These are phyloP conservation scores for Mariannaea elegans DNA, from an alignment of 2,329 filamentous ascomycete species.

Conservation along the genomic window DNA sequence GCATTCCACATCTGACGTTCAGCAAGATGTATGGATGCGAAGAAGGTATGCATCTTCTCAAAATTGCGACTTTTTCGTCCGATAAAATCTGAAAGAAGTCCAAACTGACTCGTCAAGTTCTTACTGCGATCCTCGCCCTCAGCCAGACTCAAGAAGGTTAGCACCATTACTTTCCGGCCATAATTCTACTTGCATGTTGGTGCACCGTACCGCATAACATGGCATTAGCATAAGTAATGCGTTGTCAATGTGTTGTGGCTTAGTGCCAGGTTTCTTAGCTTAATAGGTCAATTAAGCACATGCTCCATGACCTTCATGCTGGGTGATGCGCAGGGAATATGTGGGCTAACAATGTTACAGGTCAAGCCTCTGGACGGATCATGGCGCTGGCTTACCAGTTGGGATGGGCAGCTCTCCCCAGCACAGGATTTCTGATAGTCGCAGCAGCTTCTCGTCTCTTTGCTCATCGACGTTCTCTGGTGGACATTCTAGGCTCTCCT, in stretches of 20 bases:
- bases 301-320: neutral
- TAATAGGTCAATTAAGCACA: slow-evolving; percentile 9
- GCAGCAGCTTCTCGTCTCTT: slow-evolving; percentile 61
- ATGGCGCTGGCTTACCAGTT: slow-evolving; percentile 18
- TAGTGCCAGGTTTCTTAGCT: slow-evolving; percentile 6
- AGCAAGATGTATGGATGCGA: slow-evolving; percentile 31
- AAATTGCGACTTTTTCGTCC: neutral
- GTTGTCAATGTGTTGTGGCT: slow-evolving; percentile 9
- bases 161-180: neutral
- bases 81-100: neutral
- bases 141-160: slow-evolving; percentile 34
- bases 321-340: neutral
- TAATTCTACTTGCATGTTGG: neutral
- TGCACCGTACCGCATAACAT: neutral
- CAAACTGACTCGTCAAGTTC: slow-evolving; percentile 22
- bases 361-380: slow-evolving; percentile 35
- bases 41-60: slow-evolving; percentile 30
- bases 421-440: slow-evolving; percentile 56
- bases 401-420: slow-evolving; percentile 18
- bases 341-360: slow-evolving; percentile 28
- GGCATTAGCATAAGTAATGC: slow-evolving; percentile 8
- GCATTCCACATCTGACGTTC: slow-evolving; percentile 31
- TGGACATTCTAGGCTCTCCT: slow-evolving; percentile 63
- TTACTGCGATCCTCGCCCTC: slow-evolving; percentile 28
- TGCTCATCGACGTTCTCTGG: slow-evolving; percentile 56